Base-by-base conservation (phyloP, 345 rosid genomes). In the Mercurialis annua region DNA sequence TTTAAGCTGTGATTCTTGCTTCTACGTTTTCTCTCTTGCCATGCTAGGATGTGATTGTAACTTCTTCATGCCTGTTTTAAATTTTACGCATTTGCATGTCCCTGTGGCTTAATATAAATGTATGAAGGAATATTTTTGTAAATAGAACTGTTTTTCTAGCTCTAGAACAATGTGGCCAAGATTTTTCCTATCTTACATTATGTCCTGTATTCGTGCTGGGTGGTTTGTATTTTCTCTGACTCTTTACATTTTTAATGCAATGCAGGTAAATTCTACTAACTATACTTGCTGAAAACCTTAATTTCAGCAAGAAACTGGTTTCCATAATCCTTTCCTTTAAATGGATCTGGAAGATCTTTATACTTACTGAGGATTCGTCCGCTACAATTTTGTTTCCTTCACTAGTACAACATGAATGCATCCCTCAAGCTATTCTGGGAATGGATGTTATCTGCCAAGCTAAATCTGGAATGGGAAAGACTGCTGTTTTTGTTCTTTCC, bases 391-490 rank as follows among this genome's bases (percentile, higher is more conserved):
- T 86, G 72, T 93, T 90, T 89, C 78, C 65, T 82, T 78, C 90
- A 76, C 73, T 87, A 89, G 97, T 90, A 75, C 98, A 93, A 93
- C 97, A 90, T 8, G 96, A 90, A 73, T 93, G 97, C 78, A 90
- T 93, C 66, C 98, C 97, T 55, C 97, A 90, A 87, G 97, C 98
- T 59, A 89, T 90, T 31, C 61, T 93, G 70, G 96, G 96, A 6
- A 90, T 90, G 92, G 96, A 93, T 69, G 98, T 93, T 73, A 87
- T 93, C 44, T 93, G 97, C 75, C 98, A 93, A 93, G 97, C 98
- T 3, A 93, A 93, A 72, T 93, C 98, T 55, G 97, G 98, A 44
- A 93, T 90, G 98, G 98, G 98, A 10, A 89, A 93, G 82, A 93
- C 97, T 53, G 98, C 97, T 60, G 98, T 89, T 42, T 93, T 93